Evolutionary conservation across 1,284 basidiomycete species (phyloP).

Genomic region (Apiotrichum akiyoshidainum): DNA sequence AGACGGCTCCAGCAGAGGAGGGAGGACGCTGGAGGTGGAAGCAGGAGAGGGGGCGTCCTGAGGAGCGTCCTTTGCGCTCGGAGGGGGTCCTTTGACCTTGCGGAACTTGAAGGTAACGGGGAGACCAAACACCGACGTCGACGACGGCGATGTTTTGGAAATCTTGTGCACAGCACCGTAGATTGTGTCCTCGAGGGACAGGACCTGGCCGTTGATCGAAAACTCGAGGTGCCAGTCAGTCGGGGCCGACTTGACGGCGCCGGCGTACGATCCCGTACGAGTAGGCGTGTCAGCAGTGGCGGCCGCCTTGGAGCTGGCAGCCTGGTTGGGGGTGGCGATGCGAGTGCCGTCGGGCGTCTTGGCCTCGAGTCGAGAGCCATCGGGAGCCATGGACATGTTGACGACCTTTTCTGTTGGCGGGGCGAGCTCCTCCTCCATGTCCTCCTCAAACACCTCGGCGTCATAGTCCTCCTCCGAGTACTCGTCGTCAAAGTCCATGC

Average conservation of each 20-base stretch:
- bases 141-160: conserved; percentile 14
- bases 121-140: conserved; percentile 20
- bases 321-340: conserved; percentile 73
- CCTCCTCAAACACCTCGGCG: conserved; percentile 56
- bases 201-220: conserved; percentile 76
- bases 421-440: conserved; percentile 57
- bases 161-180: conserved; percentile 82
- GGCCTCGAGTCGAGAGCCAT: conserved; percentile 85
- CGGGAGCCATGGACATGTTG: conserved; percentile 77
- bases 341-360: conserved; percentile 95
- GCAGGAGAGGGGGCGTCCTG: conserved; percentile 41
- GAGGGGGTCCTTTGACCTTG: conserved; percentile 80
- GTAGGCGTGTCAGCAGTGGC: conserved; percentile 42
- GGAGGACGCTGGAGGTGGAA: conserved; percentile 45
- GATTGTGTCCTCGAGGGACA: conserved; percentile 85
- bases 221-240: conserved; percentile 97
- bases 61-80: conserved; percentile 36
- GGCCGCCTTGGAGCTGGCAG: conserved; percentile 19
- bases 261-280: conserved; percentile 74
- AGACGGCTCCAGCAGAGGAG: conserved; percentile 75
- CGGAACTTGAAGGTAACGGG: conserved; percentile 71
- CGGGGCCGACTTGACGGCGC: conserved; percentile 85
- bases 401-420: conserved; percentile 71
- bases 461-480: conserved; percentile 72
- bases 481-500: conserved; percentile 54